Evolutionary conservation across 768 basidiomycete species (phyloP).

Genomic region (Tremella fuciformis): DNA sequence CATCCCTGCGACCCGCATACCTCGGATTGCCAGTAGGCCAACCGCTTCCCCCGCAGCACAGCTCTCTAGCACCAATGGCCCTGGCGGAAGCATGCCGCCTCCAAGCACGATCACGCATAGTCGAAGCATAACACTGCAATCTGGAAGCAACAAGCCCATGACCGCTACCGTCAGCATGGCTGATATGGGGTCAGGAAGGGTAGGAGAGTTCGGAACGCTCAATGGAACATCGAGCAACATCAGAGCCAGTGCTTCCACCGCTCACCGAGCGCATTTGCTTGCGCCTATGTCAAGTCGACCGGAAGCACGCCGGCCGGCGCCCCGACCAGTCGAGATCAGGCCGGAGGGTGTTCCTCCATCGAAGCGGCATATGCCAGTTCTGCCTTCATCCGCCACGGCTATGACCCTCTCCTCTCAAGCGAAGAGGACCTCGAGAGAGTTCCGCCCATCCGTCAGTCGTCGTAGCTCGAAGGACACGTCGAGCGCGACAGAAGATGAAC

Average conservation of each 20-base stretch:
- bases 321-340: constrained; percentile 48
- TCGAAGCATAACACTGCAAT: constrained; percentile 60
- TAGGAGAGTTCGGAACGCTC: constrained; percentile 39
- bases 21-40: constrained; percentile 46
- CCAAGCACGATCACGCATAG: constrained; percentile 17
- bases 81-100: constrained; percentile 32
- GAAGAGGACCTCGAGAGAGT: constrained; percentile 37
- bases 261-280: constrained; percentile 38
- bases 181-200: constrained; percentile 21
- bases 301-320: constrained; percentile 23
- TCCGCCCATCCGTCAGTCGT: constrained; percentile 16
- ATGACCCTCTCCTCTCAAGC: constrained; percentile 38
- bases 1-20: constrained; percentile 52
- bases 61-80: neutral
- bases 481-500: constrained; percentile 17
- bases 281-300: constrained; percentile 41
- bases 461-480: constrained; percentile 25
- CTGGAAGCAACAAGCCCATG: constrained; percentile 56
- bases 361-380: constrained; percentile 26
- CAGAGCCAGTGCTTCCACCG: constrained; percentile 22
- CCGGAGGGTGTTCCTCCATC: constrained; percentile 28
- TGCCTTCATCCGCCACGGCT: constrained; percentile 35
- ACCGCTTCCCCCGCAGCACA: constrained; percentile 18
- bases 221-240: constrained; percentile 15
- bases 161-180: constrained; percentile 25